A percentile compares a stretch with the other conserved stretches of the same genome.
Conservation (phyloP, 2,329 filamentous ascomycete species). For the Tolypocladium cylindrosporum region DNA sequence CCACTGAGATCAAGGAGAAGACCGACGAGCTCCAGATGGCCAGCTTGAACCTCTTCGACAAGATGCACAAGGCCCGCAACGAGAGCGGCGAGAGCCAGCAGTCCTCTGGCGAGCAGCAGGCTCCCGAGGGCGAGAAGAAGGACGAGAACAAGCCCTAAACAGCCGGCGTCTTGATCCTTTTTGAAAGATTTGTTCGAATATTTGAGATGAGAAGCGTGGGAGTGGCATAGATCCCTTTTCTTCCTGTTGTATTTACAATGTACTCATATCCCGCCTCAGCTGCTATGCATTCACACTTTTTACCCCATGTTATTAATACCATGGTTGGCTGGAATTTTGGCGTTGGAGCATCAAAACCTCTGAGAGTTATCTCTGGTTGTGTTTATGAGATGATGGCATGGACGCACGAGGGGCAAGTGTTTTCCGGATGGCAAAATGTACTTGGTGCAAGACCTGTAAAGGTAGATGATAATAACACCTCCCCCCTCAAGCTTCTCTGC, state of each 20-base stretch:
- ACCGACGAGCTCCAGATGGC: slow-evolving; percentile 95
- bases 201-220: slow-evolving; percentile 19
- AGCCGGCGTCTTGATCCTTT: slow-evolving; percentile 9
- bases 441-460: slow-evolving; percentile 18
- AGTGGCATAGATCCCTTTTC: slow-evolving; percentile 23
- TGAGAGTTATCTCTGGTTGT: slow-evolving; percentile 28
- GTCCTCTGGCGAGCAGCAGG: slow-evolving; percentile 35
- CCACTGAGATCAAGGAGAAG: slow-evolving; percentile 96
- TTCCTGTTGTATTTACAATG: slow-evolving; percentile 35
- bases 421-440: slow-evolving; percentile 23
- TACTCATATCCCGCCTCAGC: slow-evolving; percentile 38
- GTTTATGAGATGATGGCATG: slow-evolving; percentile 36
- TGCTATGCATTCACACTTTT: slow-evolving; percentile 26
- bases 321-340: slow-evolving; percentile 33
- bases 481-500: slow-evolving; percentile 38
- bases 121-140: slow-evolving; percentile 67
- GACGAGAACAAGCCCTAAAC: slow-evolving; percentile 57
- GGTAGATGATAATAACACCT: slow-evolving; percentile 45
- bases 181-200: slow-evolving; percentile 17
- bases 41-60: slow-evolving; percentile 94
- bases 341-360: slow-evolving; percentile 43
- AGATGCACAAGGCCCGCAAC: slow-evolving; percentile 94
- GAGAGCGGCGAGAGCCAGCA: slow-evolving; percentile 51
- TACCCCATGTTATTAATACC: slow-evolving; percentile 35
- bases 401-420: slow-evolving; percentile 26